Percentiles rank a stretch among this genome's conserved stretches.
Conservation (phyloP, 1,284 basidiomycete species). For the Flammula alnicola region DNA sequence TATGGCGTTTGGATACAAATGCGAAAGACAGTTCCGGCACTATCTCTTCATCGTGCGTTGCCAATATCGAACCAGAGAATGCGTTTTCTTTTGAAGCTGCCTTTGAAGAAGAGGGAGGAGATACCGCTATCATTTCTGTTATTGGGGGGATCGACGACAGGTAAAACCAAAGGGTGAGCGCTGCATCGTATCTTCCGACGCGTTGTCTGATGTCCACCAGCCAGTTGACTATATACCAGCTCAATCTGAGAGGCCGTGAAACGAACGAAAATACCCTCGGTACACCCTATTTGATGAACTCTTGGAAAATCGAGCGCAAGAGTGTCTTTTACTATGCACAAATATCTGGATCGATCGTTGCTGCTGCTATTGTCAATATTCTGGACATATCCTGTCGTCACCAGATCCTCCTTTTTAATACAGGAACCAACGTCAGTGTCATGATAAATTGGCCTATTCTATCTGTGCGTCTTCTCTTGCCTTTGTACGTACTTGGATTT, state of each 20-base stretch:
- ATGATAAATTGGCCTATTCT: constrained; percentile 16
- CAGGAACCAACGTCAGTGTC: constrained; percentile 15
- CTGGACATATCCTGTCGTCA: constrained; percentile 10
- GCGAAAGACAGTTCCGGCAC: not conserved
- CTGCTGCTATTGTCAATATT: constrained; percentile 16
- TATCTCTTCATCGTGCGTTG: constrained; percentile 12
- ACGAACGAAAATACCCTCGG: constrained; percentile 6
- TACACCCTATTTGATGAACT: constrained; percentile 16
- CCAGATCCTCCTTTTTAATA: constrained; percentile 22
- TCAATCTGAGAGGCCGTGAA: constrained; percentile 16
- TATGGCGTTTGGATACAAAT: constrained; percentile 43
- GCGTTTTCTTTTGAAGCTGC: constrained; percentile 24
- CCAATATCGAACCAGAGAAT: constrained; percentile 15
- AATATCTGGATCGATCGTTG: constrained; percentile 21
- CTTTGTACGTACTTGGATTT: not conserved
- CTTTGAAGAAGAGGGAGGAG: constrained; percentile 14
- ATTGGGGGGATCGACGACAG: constrained; percentile 13
- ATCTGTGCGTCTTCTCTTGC: constrained; percentile 11
- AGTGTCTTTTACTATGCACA: constrained; percentile 22
- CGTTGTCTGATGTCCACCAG: constrained; percentile 2
- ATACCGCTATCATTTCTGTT: constrained; percentile 20
- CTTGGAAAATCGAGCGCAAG: constrained; percentile 15
- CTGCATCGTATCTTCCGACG: not conserved
- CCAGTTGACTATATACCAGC: constrained; percentile 18
- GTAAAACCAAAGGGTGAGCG: constrained; percentile 18